A percentile compares a stretch with the other conserved stretches of the same genome.
phyloP scores from a whole-genome alignment of 176 grass and related monocot species.

The Rhipidocladum racemiflorum region DNA sequence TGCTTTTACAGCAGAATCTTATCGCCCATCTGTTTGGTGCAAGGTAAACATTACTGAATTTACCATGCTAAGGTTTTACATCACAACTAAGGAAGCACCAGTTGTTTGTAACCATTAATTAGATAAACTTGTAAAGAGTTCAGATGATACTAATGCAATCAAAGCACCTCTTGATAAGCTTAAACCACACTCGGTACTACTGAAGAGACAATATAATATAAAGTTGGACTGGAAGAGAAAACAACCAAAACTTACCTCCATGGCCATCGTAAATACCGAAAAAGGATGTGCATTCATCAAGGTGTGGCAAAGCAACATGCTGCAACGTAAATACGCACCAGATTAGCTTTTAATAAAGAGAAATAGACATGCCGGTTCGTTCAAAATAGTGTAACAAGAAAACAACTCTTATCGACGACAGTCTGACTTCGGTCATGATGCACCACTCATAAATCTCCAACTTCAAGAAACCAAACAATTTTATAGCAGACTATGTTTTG shows the following conservation, averaged over 20 bases:
- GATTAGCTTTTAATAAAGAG: constrained; percentile 12
- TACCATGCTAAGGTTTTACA: not conserved
- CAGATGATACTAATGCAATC: not conserved
- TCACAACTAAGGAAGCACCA: not conserved
- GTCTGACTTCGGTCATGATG: not conserved
- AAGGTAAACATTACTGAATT: not conserved
- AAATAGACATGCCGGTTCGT: not conserved
- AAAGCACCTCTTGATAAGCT: not conserved
- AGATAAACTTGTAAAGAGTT: not conserved
- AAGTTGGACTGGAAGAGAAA: not conserved
- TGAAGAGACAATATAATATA: not conserved
- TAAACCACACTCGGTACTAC: not conserved
- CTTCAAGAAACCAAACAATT: too few relatives aligned
- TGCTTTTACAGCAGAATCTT: not conserved
- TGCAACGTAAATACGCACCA: constrained; percentile 22
- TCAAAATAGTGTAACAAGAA: not conserved
- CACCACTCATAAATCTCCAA: not conserved
- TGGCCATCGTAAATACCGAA: constrained; percentile 82
- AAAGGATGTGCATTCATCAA: constrained; percentile 70
- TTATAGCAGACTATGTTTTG: too few relatives aligned
- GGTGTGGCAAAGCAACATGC: constrained; percentile 55
- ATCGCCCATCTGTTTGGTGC: not conserved
- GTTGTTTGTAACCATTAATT: not conserved
- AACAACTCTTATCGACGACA: not conserved
- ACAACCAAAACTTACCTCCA: constrained; percentile 46